These are phyloP conservation scores for Davidsoniella australis DNA, from an alignment of 2,329 filamentous ascomycete genomes.

Conservation along the genomic window DNA sequence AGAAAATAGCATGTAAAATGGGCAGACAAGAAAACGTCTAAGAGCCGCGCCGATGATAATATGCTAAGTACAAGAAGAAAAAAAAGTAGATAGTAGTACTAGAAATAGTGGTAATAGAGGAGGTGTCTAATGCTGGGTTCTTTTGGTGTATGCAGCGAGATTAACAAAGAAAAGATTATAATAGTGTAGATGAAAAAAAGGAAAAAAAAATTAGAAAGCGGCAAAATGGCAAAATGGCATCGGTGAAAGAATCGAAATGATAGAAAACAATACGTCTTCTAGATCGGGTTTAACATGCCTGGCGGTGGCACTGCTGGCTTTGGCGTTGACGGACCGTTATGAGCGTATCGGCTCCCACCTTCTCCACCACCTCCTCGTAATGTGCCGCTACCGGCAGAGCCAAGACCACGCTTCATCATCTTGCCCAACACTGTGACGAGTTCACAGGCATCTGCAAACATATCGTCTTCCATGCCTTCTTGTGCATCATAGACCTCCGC, in stretches of 20 bases:
- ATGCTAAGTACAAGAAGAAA: background rate
- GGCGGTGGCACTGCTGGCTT: constrained; percentile 17
- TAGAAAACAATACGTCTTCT: constrained; percentile 11
- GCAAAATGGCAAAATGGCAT: background rate
- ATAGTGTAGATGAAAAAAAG: background rate
- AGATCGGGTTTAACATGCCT: constrained; percentile 30
- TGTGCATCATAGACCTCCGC: constrained; percentile 79
- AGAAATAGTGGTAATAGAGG: background rate
- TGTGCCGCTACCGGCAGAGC: constrained; percentile 19
- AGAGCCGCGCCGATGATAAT: too few relatives aligned
- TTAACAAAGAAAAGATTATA: background rate
- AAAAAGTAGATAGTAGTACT: background rate
- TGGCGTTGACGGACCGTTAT: constrained; percentile 14
- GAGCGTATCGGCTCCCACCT: constrained; percentile 17
- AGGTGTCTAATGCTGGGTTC: too few relatives aligned
- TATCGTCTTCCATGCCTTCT: constrained; percentile 88
- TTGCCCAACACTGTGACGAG: constrained; percentile 71
- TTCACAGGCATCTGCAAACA: constrained; percentile 82
- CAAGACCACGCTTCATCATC: constrained; percentile 66
- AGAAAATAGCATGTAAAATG: too few relatives aligned
- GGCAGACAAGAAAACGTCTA: background rate
- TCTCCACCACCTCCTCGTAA: constrained; percentile 15
- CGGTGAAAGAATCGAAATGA: background rate
- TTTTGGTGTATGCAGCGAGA: too few relatives aligned
- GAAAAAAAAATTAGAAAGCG: background rate